These are phyloP conservation scores for Termitomyces sp. DNA, from an alignment of 768 basidiomycete species.

Conservation along the genomic window DNA sequence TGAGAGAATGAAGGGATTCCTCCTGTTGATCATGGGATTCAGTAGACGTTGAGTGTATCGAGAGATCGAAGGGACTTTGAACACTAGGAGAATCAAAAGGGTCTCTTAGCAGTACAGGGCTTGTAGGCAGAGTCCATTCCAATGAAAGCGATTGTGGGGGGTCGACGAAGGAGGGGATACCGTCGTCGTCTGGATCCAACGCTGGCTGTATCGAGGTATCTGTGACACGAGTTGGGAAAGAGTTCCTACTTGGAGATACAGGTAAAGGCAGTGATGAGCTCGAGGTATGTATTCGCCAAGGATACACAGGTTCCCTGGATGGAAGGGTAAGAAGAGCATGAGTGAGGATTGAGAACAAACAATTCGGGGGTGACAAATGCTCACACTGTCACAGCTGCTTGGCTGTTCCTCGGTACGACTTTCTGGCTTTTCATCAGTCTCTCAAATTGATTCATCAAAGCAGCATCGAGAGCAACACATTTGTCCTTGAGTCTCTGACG, in stretches of 20 bases:
- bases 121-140: too few relatives aligned
- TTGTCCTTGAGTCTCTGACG: background rate
- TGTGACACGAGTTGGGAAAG: background rate
- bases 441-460: background rate
- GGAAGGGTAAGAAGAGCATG: too few relatives aligned
- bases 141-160: too few relatives aligned
- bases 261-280: background rate
- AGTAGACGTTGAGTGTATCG: too few relatives aligned
- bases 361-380: background rate
- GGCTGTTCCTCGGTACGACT: background rate
- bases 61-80: too few relatives aligned
- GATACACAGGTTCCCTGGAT: background rate
- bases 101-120: too few relatives aligned
- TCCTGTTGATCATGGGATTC: background rate
- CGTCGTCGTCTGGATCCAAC: too few relatives aligned
- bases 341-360: background rate
- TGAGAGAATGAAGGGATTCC: background rate
- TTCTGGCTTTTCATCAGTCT: background rate
- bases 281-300: background rate
- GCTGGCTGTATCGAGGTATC: too few relatives aligned
- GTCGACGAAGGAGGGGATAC: too few relatives aligned
- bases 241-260: background rate
- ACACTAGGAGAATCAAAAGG: too few relatives aligned
- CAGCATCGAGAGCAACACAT: background rate
- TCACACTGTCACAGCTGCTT: background rate